Evolutionary conservation across 202 grass and related monocot species (phyloP), one percentile per base, ranked within the genome.

Genomic region (Cymbopogon flexuosus): DNA sequence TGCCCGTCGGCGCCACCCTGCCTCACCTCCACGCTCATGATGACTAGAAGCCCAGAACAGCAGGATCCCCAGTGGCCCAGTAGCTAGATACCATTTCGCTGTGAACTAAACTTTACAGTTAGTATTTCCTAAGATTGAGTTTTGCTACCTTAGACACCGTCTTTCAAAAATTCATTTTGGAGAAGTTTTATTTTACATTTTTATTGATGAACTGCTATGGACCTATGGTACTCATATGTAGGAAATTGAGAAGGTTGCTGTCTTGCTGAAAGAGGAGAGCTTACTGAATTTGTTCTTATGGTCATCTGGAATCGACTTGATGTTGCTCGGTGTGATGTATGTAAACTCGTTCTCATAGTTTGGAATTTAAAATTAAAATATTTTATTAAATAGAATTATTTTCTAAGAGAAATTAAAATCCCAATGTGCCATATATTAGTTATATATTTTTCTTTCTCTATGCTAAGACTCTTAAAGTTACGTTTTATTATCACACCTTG

Each of bases 261-360:
- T 94, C 78, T 89, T 54, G 94, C 88, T 85, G 94, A 97, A 81
- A 92, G 84, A 86, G 91, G 94, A 34, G 89, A 94, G 70, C 87
- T 97, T 88, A 97, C 77, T 36, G 89, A 97, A 87, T 81, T 97
- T 80, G 88, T 97, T 68, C 85, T 97, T 47, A 89, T 97, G 89
- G 88, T 97, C 85, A 97, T 97, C 33, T 94, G 91, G 94, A 97
- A 97, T 91, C 91, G 91, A 60, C 94, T 94, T 87, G 94, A 97
- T 83, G 10, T 94, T 78, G 94, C 94, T 63, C 88, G 81, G 21
- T 89, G 88, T 76, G 94, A 97, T 97, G 94, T 97, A 90, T 81
- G 89, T 68, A 58, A 58, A 58, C 54, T 58, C 8, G n/a, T 75
- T 83, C 30, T 83, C n/a, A 10, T n/a, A 75, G 23, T 88, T 88